Base-by-base conservation (phyloP, 2,329 filamentous ascomycete genomes). In the Claviceps africana region DNA sequence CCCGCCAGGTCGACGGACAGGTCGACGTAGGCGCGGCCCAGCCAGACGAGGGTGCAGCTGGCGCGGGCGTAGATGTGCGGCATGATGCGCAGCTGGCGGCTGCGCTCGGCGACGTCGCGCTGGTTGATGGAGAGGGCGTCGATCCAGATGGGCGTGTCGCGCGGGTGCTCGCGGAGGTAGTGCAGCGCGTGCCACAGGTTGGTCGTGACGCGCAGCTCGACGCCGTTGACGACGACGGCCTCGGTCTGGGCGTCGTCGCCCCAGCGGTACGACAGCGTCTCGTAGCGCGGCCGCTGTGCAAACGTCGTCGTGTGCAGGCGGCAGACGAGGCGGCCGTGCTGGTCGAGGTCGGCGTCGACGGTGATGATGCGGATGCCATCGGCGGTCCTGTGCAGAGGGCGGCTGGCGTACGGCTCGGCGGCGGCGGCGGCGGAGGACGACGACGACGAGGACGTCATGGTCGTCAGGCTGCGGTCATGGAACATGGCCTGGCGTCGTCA, bases 251-350 rank as follows among this genome's bases (percentile, higher is more conserved):
- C 28, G 15, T 54, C 51, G 35, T 58, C 56, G 19, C 57, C 56
- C 58, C 58, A 59, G 11, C 53, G 51, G 50, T 59, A 59, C 3
- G 56, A 58, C 1, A 59, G 50, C 3, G 56, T 56, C 30, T 58
- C 58, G 45, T 55, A 59, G 19, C 15, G 47, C 15, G 55, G 55
- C 7, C 47, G 53, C 37, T 46, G 40, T 2, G 48, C 53, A 31
- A 56, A 56, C 2, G 54, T 55, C 6, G 45, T 50, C n/a, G 40
- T 51, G 4, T 44, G 48, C 21, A 55, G 25, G 19, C 47, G 48
- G 28, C 54, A 55, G 5, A 35, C 25, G 19, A 55, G 22, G 33
- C 48, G 48, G 28, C 51, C 54, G 28, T 51, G 48, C 2, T 10
- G 5, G 51, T 39, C 46, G 19, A 52, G 19, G 13, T 51, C 48